Base-by-base conservation (phyloP, 495 filamentous ascomycete genomes). In the Xylaria castorea region DNA sequence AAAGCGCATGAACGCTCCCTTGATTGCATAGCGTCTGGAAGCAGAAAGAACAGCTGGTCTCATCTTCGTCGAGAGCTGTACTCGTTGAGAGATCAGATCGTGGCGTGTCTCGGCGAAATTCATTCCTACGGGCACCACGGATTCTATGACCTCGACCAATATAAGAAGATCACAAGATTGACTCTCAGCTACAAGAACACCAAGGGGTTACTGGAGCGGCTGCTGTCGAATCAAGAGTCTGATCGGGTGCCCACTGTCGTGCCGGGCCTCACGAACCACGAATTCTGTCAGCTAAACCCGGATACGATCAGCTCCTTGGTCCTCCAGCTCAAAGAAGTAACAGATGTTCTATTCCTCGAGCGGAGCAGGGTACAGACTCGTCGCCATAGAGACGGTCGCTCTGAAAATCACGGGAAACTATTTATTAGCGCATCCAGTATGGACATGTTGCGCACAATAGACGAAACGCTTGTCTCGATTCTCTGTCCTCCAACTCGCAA, bases 61-160 rank as follows among this genome's bases (percentile, higher is more conserved):
- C 71, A 50, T 50, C 66, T 76, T 20, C 64, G 74, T 14, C 58
- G 60, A 44, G 72, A 73, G 36, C 53, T 77, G 20, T 75, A 75
- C 48, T 57, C 48, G 1, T 72, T 79, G 46, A 66, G 74, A 67
- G 74, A 79, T 36, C 60, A 72, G 27, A 53, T 79, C 2, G 34
- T 50, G 30, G 48, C 36, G 16, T 66, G 20, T 18, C 61, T 72
- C 48, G 70, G 40, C 25, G 70, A 66, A 30, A 58, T 72, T 5
- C 14, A 66, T 11, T 36, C 46, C 25, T 58, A 36, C 22, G 6
- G 8, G 7, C 36, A 36, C 48, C 34, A 36, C 2, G 70, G 50
- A 42, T 0, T 27, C 3, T 22, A 36, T 50, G 22, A 48, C 30
- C 16, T 25, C 18, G 16, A 27, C 38, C 61, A 72, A 36, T 16